Evolutionary conservation across 1,284 basidiomycete genomes (phyloP), one percentile per base, ranked within the genome.

Genomic region (Microbotryum silenes-acaulis): DNA sequence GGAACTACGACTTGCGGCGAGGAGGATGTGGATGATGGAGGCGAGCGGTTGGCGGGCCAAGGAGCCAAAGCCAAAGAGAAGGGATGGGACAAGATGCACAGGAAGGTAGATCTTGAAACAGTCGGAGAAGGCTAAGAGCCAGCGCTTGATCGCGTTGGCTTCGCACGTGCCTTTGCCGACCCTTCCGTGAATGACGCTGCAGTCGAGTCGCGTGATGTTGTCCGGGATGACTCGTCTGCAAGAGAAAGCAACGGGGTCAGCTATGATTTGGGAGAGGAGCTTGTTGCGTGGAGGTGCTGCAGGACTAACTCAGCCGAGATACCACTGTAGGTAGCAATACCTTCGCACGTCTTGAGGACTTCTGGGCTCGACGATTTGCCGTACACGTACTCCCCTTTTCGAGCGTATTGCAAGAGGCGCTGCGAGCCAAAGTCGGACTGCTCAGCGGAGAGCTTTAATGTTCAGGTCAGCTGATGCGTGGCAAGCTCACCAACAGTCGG

Each of bases 31-130:
- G 8, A 65, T 5, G 47, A 74, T 23, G 14, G 65, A 68, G 1
- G 63, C 42, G 0, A 69, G 12, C 0, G 76, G 76, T 1, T 61
- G 23, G 6, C 57, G 23, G 16, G 69, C 29, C 37, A 74, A 63
- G 20, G 58, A 65, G 4, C 65, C 54, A 12, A 69, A 67, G 25
- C 69, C 70, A 66, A 77, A 77, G 51, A 77, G 66, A 10, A 77
- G 60, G 0, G 72, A 69, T 1, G 76, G 76, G 6, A 77, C 59
- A 37, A 74, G 67, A 59, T 77, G 76, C 0, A 70, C 70, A 9
- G 76, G 76, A 20, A 77, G 59, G 64, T 77, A 77, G 68, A 77
- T 75, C 51, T 66, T 60, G 64, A 77, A 70, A 48, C 65, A 65
- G 61, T 75, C 72, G 44, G 71, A 66, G 66, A 72, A 76, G 1